Evolutionary conservation across 139 green algal genomes (phyloP).

Genomic region (Tetradesmus lagerheimii): DNA sequence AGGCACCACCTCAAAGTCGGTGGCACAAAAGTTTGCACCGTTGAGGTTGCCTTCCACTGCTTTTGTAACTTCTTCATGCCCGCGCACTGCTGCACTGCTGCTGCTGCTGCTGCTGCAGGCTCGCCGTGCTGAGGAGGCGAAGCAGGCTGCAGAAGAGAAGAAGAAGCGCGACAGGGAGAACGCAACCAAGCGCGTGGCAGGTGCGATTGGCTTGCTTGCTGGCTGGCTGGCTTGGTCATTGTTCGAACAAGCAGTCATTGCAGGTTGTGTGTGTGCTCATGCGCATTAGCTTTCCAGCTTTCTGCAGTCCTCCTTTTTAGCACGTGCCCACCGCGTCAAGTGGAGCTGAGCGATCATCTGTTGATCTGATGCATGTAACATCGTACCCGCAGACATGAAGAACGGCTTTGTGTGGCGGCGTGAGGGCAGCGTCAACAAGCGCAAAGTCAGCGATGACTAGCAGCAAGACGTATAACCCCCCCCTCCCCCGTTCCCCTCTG

Average conservation of each 20-base stretch:
- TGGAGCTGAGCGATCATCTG: too few species aligned
- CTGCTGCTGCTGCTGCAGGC: slow-evolving; percentile 23
- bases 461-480: background rate
- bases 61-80: too few species aligned
- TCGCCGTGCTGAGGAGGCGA: slow-evolving; percentile 50
- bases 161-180: slow-evolving; percentile 46
- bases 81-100: background rate
- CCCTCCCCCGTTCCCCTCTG: too few species aligned
- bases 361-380: too few species aligned
- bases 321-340: too few species aligned
- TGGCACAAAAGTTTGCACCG: too few species aligned
- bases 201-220: background rate
- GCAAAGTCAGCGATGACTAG: slow-evolving; percentile 22
- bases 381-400: too few species aligned
- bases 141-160: slow-evolving; percentile 48
- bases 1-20: too few species aligned
- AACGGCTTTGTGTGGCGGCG: slow-evolving; percentile 40
- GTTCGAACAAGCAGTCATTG: too few species aligned
- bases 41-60: too few species aligned
- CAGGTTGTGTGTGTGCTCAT: background rate
- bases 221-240: background rate
- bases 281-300: background rate
- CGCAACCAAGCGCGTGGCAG: slow-evolving; percentile 42
- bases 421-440: slow-evolving; percentile 31
- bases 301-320: too few species aligned